These are phyloP conservation scores for Amphirosellinia nigrospora DNA, from an alignment of 495 filamentous ascomycete genomes.

Conservation along the genomic window DNA sequence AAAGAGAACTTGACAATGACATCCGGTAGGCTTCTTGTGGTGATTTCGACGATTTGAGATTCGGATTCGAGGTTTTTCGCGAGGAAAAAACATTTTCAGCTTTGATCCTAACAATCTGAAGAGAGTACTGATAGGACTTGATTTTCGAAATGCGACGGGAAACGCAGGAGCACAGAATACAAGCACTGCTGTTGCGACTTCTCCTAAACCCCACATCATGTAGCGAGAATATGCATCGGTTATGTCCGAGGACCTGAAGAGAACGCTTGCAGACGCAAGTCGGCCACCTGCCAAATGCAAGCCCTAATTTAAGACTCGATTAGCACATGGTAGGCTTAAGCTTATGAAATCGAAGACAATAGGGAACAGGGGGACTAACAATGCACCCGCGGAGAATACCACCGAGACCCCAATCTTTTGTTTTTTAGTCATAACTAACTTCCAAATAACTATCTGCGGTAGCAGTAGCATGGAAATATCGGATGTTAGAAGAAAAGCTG, in stretches of 20 bases:
- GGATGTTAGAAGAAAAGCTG: not conserved
- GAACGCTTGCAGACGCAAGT: not conserved
- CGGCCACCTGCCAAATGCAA: conserved; percentile 11
- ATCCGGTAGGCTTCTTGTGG: too few species aligned
- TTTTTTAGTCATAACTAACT: not conserved
- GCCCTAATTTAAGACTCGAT: not conserved
- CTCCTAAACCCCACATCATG: conserved; percentile 8
- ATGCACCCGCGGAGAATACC: conserved; percentile 5
- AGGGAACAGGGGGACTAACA: not conserved
- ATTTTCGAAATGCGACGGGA: not conserved
- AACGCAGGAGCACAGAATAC: conserved; percentile 8
- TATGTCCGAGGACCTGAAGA: not conserved
- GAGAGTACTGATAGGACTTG: not conserved
- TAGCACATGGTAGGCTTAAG: not conserved
- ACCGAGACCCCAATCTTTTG: not conserved
- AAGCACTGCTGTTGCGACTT: not conserved
- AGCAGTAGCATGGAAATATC: not conserved
- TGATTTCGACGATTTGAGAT: too few species aligned
- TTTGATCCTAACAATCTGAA: not conserved
- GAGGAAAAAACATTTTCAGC: not conserved
- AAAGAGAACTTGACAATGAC: not conserved
- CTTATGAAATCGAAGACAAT: not conserved
- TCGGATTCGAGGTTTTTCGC: too few species aligned
- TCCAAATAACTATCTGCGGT: conserved; percentile 1
- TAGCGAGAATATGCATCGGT: not conserved